phyloP scores from a whole-genome alignment of 345 rosid genomes.

The Mallotus nudiflorus region DNA sequence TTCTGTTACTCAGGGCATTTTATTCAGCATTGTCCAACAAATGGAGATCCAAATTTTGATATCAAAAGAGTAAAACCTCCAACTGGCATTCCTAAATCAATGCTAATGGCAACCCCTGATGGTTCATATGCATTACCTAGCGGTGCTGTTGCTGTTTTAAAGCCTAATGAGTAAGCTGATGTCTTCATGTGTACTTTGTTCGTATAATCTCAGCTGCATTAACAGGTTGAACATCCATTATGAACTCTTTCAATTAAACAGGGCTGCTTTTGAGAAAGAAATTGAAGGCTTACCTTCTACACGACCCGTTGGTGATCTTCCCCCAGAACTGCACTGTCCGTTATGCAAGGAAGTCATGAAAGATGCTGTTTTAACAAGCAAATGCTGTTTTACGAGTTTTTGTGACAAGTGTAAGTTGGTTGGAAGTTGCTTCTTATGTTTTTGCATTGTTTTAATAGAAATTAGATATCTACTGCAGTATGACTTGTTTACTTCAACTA shows the following conservation, averaged over 20 bases:
- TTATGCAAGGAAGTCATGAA: constrained; percentile 87
- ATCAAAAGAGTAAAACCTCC: constrained; percentile 91
- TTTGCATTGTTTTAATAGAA: not conserved
- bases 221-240: constrained; percentile 1
- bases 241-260: constrained; percentile 23
- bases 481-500: too few species aligned
- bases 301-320: constrained; percentile 90
- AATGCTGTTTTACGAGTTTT: constrained; percentile 84
- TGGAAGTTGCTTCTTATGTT: not conserved
- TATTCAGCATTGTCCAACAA: constrained; percentile 98
- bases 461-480: not conserved
- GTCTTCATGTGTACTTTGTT: not conserved
- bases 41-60: constrained; percentile 92
- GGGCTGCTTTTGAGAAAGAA: constrained; percentile 98
- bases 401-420: constrained; percentile 72
- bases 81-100: constrained; percentile 97
- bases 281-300: constrained; percentile 93
- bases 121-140: constrained; percentile 98
- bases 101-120: constrained; percentile 91
- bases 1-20: constrained; percentile 68
- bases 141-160: constrained; percentile 93
- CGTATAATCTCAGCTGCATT: not conserved
- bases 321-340: constrained; percentile 95
- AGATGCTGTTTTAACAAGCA: constrained; percentile 94
- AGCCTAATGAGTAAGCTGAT: constrained; percentile 84